Conservation (phyloP, 495 filamentous ascomycete genomes). For the Penicillium lividum region DNA sequence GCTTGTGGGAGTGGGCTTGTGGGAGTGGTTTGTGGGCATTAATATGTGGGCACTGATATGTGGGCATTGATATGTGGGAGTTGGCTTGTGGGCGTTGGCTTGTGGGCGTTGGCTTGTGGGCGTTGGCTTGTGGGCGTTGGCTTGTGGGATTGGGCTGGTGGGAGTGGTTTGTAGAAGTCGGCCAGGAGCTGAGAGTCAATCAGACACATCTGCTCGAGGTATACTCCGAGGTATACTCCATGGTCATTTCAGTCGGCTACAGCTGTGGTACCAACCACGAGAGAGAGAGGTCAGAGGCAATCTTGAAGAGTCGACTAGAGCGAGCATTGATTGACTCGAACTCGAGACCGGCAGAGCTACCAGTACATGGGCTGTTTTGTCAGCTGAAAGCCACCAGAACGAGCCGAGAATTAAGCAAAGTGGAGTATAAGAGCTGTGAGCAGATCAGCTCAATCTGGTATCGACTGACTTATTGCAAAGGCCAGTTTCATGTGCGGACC, state of each 20-base stretch:
- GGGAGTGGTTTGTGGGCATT: too few relatives aligned
- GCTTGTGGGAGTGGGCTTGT: too few relatives aligned
- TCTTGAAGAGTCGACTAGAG: neutral
- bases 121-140: too few relatives aligned
- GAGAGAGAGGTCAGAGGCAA: neutral
- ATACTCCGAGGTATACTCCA: neutral
- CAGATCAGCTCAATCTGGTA: too few relatives aligned
- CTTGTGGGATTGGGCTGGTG: too few relatives aligned
- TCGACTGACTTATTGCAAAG: neutral
- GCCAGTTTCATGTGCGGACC: neutral
- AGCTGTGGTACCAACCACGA: neutral
- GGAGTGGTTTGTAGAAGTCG: too few relatives aligned
- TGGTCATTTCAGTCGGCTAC: neutral
- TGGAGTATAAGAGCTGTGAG: neutral
- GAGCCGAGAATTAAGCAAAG: neutral
- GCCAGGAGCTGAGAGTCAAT: too few relatives aligned
- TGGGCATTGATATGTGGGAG: too few relatives aligned
- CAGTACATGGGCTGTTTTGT: neutral
- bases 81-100: too few relatives aligned
- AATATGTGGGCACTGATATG: too few relatives aligned
- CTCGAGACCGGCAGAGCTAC: neutral
- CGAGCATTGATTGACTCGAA: neutral
- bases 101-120: too few relatives aligned
- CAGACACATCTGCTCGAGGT: too few relatives aligned
- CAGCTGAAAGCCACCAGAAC: neutral